Evolutionary conservation across 306 rosid species (phyloP), one percentile per base, ranked within the genome.

Genomic region (Casuarina glauca): DNA sequence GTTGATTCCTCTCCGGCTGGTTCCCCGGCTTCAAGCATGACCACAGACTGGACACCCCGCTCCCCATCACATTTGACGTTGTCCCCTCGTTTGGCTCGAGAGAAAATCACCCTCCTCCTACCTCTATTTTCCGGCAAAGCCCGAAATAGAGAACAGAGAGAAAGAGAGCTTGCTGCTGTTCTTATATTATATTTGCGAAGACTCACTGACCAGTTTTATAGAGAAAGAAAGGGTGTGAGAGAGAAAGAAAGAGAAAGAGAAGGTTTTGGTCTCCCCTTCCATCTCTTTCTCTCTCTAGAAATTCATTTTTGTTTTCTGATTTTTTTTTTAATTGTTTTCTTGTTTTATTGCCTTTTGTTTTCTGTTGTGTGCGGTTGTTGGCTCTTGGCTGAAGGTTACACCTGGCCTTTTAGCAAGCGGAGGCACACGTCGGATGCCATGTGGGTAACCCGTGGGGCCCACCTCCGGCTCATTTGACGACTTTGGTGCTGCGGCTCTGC

Each of bases 1-100:
- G 81, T 13, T 70, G 79, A 15, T 74, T 71, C 36, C 75, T 84
- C 72, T 83, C 90, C 67, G 75, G 78, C 55, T 78, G 77, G 79
- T 74, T 58, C 69, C 73, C 26, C 60, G 93, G 90, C 73, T 83
- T 79, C 54, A 91, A 86, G 85, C 98, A 92, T 5, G 97, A 86
- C 63, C 86, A 84, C 55, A 92, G 83, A 62, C 73, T 91, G 19
- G 98, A 92, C 71, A 86, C 78, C 86, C 96, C 95, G 68, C 80
- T 85, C 74, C 97, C 98, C 98, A 95, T 95, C 97, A 88, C 97
- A 92, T 95, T 92, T 90, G 91, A 87, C 74, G 63, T 32, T 48
- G 64, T 79, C 78, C 70, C 70, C 8, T 85, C 20, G 80, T 87
- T 79, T 81, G 89, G 87, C 66, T 35, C 48, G 74, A 57, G 48